Percentiles rank a stretch among this genome's conserved stretches.
Conservation (phyloP, 2,329 filamentous ascomycete species). For the Dendrostoma leiphaemia region DNA sequence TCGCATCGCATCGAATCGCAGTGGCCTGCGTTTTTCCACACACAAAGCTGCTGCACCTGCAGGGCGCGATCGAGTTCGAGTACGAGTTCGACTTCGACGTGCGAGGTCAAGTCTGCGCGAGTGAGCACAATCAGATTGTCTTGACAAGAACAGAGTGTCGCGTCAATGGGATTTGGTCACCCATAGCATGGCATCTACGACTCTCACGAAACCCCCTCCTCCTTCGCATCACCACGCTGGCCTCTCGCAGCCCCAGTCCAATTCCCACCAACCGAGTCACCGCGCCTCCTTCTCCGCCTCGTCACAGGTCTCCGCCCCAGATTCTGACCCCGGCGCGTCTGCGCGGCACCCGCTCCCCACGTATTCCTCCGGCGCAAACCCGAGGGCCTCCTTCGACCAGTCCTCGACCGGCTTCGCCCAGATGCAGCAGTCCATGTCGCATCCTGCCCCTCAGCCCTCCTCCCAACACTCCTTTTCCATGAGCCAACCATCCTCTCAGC, state of each 20-base stretch:
- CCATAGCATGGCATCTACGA: constrained; percentile 35
- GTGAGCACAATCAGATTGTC: constrained; percentile 18
- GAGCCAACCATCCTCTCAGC: constrained; percentile 51
- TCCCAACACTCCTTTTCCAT: constrained; percentile 57
- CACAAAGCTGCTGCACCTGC: constrained; percentile 1
- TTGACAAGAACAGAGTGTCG: neutral
- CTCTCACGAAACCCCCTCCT: constrained; percentile 28
- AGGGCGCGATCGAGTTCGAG: neutral
- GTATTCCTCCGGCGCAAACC: neutral
- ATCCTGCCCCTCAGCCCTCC: constrained; percentile 45
- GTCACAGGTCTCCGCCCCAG: constrained; percentile 6
- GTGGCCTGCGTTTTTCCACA: neutral
- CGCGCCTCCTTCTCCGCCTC: constrained; percentile 25
- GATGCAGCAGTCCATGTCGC: constrained; percentile 23
- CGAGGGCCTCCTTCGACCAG: constrained; percentile 19
- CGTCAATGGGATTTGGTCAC: constrained; percentile 17
- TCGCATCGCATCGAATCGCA: neutral
- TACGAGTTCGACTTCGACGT: neutral
- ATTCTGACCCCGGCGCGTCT: neutral
- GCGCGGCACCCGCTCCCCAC: constrained; percentile 7
- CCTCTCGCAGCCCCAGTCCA: constrained; percentile 19
- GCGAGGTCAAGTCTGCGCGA: neutral
- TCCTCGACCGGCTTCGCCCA: constrained; percentile 20
- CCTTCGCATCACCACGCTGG: constrained; percentile 18
- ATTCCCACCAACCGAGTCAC: neutral